Percentiles rank a stretch among this genome's conserved stretches.
Evolutionary conservation across 2,329 filamentous ascomycete genomes (phyloP).

Genomic region (Rhinocladiella similis): DNA sequence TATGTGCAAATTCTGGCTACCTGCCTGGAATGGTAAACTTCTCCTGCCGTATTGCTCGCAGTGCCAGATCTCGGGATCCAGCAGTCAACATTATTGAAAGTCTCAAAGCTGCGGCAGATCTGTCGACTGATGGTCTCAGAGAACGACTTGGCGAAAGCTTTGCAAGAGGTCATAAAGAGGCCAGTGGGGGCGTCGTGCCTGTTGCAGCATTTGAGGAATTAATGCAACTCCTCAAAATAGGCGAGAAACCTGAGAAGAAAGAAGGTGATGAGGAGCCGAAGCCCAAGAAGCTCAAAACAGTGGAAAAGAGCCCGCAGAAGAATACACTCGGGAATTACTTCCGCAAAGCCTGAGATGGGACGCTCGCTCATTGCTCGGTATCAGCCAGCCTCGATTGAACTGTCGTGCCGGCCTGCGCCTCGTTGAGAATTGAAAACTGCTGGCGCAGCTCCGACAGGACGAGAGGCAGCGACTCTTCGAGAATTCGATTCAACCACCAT

Average conservation of each 20-base stretch:
- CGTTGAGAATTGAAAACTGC: neutral
- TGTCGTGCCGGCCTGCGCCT: neutral
- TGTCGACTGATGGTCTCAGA: conserved; percentile 40
- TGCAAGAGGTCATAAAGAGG: conserved; percentile 66
- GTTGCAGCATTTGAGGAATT: conserved; percentile 65
- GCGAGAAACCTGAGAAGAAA: conserved; percentile 52
- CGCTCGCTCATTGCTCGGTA: neutral
- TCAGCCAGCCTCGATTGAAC: neutral
- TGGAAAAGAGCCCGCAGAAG: conserved; percentile 44
- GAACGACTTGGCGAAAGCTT: conserved; percentile 63
- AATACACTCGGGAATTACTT: conserved; percentile 61
- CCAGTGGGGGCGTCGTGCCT: conserved; percentile 64
- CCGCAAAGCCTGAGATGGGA: conserved; percentile 36
- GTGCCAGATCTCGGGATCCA: conserved; percentile 52
- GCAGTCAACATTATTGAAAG: conserved; percentile 65
- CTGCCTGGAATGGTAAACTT: conserved; percentile 65
- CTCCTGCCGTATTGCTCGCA: conserved; percentile 62
- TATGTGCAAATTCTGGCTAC: conserved; percentile 69
- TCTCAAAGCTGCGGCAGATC: conserved; percentile 53
- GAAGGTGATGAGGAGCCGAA: conserved; percentile 34
- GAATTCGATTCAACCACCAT: conserved; percentile 3
- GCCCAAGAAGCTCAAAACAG: conserved; percentile 37
- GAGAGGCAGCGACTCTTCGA: conserved; percentile 3
- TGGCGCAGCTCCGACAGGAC: neutral
- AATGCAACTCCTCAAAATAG: conserved; percentile 59